Conservation (phyloP, 768 basidiomycete species). For the Amanita inopinata region DNA sequence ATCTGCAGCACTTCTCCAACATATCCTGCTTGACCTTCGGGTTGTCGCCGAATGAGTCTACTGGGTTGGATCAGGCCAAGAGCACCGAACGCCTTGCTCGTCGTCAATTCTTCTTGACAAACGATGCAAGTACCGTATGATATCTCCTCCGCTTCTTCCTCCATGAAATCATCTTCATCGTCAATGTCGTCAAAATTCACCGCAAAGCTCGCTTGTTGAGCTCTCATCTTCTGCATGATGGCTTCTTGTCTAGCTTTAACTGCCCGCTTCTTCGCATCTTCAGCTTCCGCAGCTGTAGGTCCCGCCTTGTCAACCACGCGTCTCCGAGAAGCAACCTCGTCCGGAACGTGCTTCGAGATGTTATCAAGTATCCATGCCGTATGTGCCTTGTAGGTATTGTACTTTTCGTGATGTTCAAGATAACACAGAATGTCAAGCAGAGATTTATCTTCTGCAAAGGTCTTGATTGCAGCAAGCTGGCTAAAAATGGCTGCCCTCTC, state of each 20-base stretch:
- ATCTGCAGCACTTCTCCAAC: constrained; percentile 67
- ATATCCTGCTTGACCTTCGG: constrained; percentile 52
- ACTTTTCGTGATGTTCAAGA: constrained; percentile 71
- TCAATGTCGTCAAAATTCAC: constrained; percentile 65
- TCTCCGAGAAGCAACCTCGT: constrained; percentile 44
- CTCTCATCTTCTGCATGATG: constrained; percentile 94
- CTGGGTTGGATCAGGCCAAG: constrained; percentile 87
- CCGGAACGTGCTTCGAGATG: constrained; percentile 46
- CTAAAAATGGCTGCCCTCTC: constrained; percentile 60
- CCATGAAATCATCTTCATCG: constrained; percentile 60
- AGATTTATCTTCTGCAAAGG: constrained; percentile 50
- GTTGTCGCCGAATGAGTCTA: constrained; percentile 69
- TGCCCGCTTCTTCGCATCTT: constrained; percentile 70
- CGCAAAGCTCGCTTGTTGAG: constrained; percentile 82
- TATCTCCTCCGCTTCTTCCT: constrained; percentile 36
- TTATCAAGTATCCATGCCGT: constrained; percentile 66
- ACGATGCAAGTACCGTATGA: constrained; percentile 95
- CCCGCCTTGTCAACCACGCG: constrained; percentile 27
- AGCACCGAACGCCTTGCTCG: constrained; percentile 67
- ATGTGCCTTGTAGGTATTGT: constrained; percentile 60
- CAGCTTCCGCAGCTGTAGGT: constrained; percentile 35
- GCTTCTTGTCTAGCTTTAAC: constrained; percentile 88
- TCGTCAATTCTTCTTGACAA: constrained; percentile 88
- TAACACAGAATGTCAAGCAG: constrained; percentile 65
- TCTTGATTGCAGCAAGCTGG: constrained; percentile 39